Conservation (phyloP, 1,284 basidiomycete species). For the Tetrapyrgos nigripes region DNA sequence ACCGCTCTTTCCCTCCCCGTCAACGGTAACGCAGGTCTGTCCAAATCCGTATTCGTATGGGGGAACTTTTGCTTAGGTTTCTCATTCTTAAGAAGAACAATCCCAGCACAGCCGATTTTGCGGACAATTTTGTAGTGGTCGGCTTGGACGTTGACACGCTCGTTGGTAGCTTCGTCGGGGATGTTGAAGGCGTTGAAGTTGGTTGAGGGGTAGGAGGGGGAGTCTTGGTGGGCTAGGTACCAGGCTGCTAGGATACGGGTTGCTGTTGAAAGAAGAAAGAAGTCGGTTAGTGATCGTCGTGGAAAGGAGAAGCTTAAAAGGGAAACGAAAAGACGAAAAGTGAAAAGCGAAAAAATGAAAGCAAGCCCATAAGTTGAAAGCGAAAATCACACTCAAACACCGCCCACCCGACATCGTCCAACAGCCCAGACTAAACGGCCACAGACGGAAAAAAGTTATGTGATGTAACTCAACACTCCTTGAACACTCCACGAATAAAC, state of each 20-base stretch:
- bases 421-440: too few species aligned
- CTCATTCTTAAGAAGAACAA: constrained; percentile 85
- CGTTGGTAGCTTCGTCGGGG: constrained; percentile 59
- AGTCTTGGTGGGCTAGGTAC: constrained; percentile 71
- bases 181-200: constrained; percentile 69
- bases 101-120: constrained; percentile 77
- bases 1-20: constrained; percentile 59
- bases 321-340: not conserved
- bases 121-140: constrained; percentile 77
- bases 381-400: too few species aligned
- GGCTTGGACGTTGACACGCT: constrained; percentile 78
- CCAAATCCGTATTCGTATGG: too few species aligned
- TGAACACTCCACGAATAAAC: too few species aligned
- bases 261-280: too few species aligned
- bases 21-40: constrained; percentile 62
- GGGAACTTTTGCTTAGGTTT: constrained; percentile 29
- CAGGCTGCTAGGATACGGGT: constrained; percentile 67
- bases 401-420: too few species aligned
- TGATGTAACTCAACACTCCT: too few species aligned
- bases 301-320: too few species aligned
- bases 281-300: too few species aligned
- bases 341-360: too few species aligned
- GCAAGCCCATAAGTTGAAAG: too few species aligned
- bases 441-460: too few species aligned
- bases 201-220: constrained; percentile 57